Percentiles rank a stretch among this genome's conserved stretches.
These are phyloP conservation scores for Sphaerulina populicola DNA, from an alignment of 2,329 filamentous ascomycete species.

Conservation along the genomic window DNA sequence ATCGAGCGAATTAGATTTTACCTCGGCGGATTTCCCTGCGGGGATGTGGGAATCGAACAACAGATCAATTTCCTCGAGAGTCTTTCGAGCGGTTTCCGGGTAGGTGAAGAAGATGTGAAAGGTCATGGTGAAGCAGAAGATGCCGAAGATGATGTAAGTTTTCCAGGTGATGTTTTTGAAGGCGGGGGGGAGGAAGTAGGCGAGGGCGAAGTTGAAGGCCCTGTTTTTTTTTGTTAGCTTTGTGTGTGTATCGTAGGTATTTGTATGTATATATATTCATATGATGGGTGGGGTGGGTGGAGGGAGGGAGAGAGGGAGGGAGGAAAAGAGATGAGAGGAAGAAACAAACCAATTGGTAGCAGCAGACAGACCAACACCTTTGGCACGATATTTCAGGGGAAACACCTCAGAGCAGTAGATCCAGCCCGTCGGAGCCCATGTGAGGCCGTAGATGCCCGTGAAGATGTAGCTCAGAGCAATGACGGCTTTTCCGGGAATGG, in stretches of 20 bases:
- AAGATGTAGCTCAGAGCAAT: conserved; percentile 59
- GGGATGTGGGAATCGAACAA: conserved; percentile 29
- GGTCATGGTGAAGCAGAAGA: conserved; percentile 56
- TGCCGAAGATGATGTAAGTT: conserved; percentile 61
- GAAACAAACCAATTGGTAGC: conserved; percentile 41
- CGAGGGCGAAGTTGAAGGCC: conserved; percentile 41
- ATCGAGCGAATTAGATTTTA: conserved; percentile 15
- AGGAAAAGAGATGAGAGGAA: too few species aligned
- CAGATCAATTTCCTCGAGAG: conserved; percentile 34
- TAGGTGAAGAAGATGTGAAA: conserved; percentile 36
- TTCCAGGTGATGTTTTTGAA: conserved; percentile 52
- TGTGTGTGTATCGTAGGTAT: too few species aligned
- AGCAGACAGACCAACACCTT: conserved; percentile 50
- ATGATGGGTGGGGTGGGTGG: too few species aligned
- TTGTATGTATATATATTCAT: too few species aligned
- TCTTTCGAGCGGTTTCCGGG: conserved; percentile 32
- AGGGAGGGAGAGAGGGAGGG: too few species aligned
- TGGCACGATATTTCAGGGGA: conserved; percentile 53
- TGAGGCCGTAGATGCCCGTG: conserved; percentile 55
- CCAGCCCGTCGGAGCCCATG: conserved; percentile 56
- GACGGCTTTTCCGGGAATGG: conserved; percentile 49
- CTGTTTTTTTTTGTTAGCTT: background rate
- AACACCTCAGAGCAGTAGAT: conserved; percentile 58
- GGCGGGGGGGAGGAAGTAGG: conserved; percentile 50
- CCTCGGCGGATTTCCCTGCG: conserved; percentile 25